These are phyloP conservation scores for Purpureocillium lavendulum DNA, from an alignment of 2,329 filamentous ascomycete species.

Conservation along the genomic window DNA sequence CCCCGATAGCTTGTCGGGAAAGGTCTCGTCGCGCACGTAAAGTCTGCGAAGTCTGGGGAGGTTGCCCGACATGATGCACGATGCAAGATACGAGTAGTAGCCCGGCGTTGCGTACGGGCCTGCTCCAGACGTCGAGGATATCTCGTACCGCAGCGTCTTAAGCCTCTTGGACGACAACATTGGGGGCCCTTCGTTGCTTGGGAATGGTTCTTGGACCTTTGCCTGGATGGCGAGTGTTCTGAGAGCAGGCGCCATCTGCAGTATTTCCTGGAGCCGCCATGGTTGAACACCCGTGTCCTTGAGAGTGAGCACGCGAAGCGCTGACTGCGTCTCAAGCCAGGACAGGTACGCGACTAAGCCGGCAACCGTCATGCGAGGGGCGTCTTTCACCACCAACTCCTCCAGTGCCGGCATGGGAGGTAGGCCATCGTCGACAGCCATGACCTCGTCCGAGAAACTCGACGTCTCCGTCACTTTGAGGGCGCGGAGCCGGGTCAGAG, in stretches of 20 bases:
- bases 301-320: conserved; percentile 61
- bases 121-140: conserved; percentile 51
- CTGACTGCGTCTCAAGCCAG: conserved; percentile 46
- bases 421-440: conserved; percentile 56
- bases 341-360: conserved; percentile 65
- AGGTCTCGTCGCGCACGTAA: conserved; percentile 78
- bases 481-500: conserved; percentile 59
- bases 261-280: conserved; percentile 49
- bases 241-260: conserved; percentile 49
- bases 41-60: conserved; percentile 68
- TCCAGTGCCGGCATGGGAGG: conserved; percentile 68
- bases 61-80: conserved; percentile 68
- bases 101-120: conserved; percentile 50
- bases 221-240: conserved; percentile 47
- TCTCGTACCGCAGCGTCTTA: conserved; percentile 71
- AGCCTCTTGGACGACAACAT: conserved; percentile 63
- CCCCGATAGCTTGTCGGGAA: conserved; percentile 68
- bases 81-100: conserved; percentile 81
- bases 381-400: conserved; percentile 64
- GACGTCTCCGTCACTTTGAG: conserved; percentile 64
- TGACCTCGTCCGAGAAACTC: conserved; percentile 69
- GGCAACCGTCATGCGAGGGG: conserved; percentile 60
- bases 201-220: conserved; percentile 41
- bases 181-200: conserved; percentile 38
- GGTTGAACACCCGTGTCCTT: conserved; percentile 63